phyloP scores from a whole-genome alignment of 768 basidiomycete genomes.

The Cystofilobasidium ferigula region DNA sequence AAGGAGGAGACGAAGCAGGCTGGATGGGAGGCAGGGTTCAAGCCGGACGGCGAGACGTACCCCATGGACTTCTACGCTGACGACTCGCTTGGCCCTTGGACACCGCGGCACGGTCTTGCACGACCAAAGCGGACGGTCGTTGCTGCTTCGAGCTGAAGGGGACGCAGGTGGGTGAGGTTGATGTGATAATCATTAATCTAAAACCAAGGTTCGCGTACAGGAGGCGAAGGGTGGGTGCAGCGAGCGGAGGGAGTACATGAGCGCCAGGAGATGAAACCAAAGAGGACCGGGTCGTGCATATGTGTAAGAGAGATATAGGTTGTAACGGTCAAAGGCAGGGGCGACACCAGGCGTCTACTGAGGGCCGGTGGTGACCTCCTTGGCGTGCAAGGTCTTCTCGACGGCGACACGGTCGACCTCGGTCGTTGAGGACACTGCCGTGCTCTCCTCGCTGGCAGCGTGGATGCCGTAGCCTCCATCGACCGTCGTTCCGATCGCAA shows the following conservation, averaged over 20 bases:
- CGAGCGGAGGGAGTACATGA: too few species aligned
- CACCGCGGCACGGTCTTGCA: background rate
- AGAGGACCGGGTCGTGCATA: too few species aligned
- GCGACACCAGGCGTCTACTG: too few species aligned
- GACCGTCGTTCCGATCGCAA: conserved; percentile 13
- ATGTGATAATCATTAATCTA: too few species aligned
- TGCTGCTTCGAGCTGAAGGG: background rate
- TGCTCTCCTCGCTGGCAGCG: background rate
- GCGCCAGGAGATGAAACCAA: too few species aligned
- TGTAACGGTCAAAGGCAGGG: too few species aligned
- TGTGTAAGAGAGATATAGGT: too few species aligned
- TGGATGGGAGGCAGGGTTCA: conserved; percentile 30
- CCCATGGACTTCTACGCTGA: conserved; percentile 93
- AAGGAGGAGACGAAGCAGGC: conserved; percentile 49
- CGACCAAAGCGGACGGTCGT: background rate
- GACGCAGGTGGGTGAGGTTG: too few species aligned
- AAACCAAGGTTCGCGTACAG: too few species aligned
- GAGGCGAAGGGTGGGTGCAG: too few species aligned
- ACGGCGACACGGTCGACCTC: background rate
- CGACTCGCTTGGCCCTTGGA: background rate
- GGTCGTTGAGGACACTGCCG: background rate
- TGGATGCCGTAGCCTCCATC: conserved; percentile 8
- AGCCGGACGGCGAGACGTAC: conserved; percentile 48
- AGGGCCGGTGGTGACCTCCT: background rate
- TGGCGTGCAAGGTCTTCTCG: background rate